Evolutionary conservation across 2,329 filamentous ascomycete genomes (phyloP).

Genomic region (Scopulariopsis brevicaulis): DNA sequence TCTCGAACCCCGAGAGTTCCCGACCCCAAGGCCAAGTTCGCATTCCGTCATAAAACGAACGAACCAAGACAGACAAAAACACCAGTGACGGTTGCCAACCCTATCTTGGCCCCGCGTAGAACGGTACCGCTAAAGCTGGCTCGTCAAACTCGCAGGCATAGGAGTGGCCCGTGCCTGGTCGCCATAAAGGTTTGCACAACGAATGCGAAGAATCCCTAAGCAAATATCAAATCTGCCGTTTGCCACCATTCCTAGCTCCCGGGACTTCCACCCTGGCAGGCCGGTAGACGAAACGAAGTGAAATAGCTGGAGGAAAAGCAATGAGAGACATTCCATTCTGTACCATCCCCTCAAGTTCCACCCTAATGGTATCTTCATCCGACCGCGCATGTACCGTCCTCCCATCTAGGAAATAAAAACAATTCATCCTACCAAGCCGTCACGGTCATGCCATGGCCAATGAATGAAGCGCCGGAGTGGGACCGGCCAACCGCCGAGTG

Average conservation of each 20-base stretch:
- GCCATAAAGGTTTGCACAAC: neutral
- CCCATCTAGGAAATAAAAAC: neutral
- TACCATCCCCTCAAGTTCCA: neutral
- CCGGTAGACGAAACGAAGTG: neutral
- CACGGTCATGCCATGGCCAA: neutral
- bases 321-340: neutral
- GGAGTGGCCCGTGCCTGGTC: neutral
- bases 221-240: slow-evolving; percentile 5
- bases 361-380: slow-evolving; percentile 3
- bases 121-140: neutral
- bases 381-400: neutral
- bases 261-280: slow-evolving; percentile 2
- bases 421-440: neutral
- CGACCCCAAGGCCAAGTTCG: neutral
- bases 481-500: neutral
- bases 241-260: slow-evolving; percentile 3
- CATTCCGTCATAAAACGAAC: neutral
- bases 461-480: neutral
- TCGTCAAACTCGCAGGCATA: neutral
- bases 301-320: neutral
- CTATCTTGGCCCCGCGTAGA: neutral
- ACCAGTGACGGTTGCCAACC: neutral
- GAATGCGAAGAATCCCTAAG: neutral
- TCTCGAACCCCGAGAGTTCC: neutral
- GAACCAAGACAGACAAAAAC: neutral